Evolutionary conservation across 208 protist species (phyloP), one percentile per base, ranked within the genome.

Genomic region (Trypanosoma scelopori): DNA sequence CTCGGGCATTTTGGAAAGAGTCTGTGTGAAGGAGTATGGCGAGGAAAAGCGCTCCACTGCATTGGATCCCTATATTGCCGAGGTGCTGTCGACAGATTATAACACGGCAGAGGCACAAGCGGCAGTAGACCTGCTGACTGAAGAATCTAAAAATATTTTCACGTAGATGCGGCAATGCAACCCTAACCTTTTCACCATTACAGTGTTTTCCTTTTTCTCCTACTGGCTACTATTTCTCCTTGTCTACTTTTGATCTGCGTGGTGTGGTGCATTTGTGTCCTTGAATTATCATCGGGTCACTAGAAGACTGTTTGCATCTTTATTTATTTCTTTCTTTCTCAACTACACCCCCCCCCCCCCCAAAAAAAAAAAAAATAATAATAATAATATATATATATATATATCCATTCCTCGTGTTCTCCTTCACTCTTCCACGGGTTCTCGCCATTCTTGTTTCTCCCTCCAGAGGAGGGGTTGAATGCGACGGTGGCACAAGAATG

Each of bases 31-130:
- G 55, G 69, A 65, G 20, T 74, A 74, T 20, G 60, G 53, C 61
- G 69, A 68, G 32, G 47, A 63, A 15, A 61, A 61, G 42, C 25
- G 9, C 23, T 57, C 41, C 23, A 74, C 60, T 57, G 55, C 39
- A 20, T 55, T 74, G 15, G 61, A 68, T 58, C 55, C 69, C 20
- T 68, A 68, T 23, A 68, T 74, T 49, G 20, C 22, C 18, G 55
- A 74, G 28, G 60, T 68, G 28, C 47, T 74, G 0, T 74, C 69
- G n/a, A 74, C 59, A 28, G 47, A 74, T n/a, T 74, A 74, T 37
- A 49, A 41, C 23, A 56, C 43, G 1, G 28, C n/a, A 20, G 47
- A 45, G 15, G 22, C 30, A 5, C 5, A 47, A 13, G 59, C 52
- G 3, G 46, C 7, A 18, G 23, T 63, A 30, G 58, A 58, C 5